Conservation (phyloP, 805 yeast genomes). For the Kluyveromyces nonfermentans region DNA sequence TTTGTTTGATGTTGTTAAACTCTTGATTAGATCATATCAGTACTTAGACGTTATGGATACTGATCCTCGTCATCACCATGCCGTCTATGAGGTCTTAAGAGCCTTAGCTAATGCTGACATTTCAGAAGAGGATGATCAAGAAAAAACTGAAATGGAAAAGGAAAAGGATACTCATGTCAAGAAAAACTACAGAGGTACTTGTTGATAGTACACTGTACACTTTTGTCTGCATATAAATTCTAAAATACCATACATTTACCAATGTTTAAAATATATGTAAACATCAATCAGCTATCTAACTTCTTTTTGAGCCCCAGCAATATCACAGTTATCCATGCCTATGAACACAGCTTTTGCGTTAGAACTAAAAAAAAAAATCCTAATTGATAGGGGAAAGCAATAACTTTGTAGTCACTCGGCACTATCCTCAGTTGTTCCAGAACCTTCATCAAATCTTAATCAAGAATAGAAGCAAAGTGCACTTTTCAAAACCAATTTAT, state of each 20-base stretch:
- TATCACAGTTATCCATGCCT: too few species aligned
- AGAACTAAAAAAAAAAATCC: too few species aligned
- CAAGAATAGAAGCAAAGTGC: neutral
- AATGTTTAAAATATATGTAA: too few species aligned
- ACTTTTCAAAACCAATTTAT: neutral
- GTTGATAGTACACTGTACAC: constrained; percentile 7
- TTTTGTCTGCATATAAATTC: neutral
- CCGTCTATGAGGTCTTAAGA: constrained; percentile 8
- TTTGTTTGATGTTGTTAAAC: constrained; percentile 14
- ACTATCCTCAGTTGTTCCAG: neutral
- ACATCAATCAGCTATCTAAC: too few species aligned
- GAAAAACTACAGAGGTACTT: constrained; percentile 26
- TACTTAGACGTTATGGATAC: constrained; percentile 5
- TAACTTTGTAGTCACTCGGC: too few species aligned
- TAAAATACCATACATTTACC: too few species aligned
- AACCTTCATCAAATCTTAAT: neutral
- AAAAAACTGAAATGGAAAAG: constrained; percentile 7
- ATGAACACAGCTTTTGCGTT: too few species aligned
- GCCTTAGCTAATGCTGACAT: constrained; percentile 16
- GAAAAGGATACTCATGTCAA: constrained; percentile 6
- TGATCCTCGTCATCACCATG: constrained; percentile 5
- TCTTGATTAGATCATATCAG: constrained; percentile 15
- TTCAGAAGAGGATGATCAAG: constrained; percentile 18
- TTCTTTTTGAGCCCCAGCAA: too few species aligned
- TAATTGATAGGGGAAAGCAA: too few species aligned